These are phyloP conservation scores for Triangularia setosa DNA, from an alignment of 2,329 filamentous ascomycete genomes.

Conservation along the genomic window DNA sequence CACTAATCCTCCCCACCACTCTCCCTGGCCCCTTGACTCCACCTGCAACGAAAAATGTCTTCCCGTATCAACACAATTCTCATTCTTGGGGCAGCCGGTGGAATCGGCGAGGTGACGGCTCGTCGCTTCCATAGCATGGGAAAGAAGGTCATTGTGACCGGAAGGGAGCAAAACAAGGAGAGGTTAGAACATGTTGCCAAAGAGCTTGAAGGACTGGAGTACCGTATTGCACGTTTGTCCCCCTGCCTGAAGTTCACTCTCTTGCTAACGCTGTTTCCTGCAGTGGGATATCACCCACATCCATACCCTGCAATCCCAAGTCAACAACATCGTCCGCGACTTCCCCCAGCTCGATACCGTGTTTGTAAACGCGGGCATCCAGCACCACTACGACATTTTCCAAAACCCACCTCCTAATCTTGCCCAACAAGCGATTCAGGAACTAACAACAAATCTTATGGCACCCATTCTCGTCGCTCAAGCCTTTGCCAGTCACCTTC, in stretches of 20 bases:
- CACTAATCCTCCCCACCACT: background rate
- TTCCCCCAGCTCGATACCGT: background rate
- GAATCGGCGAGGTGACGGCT: background rate
- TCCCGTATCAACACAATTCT: background rate
- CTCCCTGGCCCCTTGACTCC: background rate
- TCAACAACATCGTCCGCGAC: background rate
- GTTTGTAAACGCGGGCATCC: conserved; percentile 2
- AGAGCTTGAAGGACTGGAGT: background rate
- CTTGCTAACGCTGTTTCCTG: background rate
- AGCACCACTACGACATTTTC: conserved; percentile 1
- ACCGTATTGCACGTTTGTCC: background rate
- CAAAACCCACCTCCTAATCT: background rate
- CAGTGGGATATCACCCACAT: background rate
- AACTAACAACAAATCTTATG: background rate
- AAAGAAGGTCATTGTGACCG: background rate
- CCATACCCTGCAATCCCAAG: background rate
- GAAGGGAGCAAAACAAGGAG: background rate
- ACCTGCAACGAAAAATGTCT: background rate
- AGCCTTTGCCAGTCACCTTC: background rate
- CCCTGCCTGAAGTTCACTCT: background rate
- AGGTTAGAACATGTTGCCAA: background rate
- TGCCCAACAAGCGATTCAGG: background rate
- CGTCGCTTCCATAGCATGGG: background rate
- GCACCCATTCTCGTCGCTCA: background rate
- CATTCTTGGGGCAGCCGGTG: background rate